Percentiles rank a stretch among this genome's conserved stretches.
Conservation (phyloP, 2,329 filamentous ascomycete species). For the Verticillium isaacii region DNA sequence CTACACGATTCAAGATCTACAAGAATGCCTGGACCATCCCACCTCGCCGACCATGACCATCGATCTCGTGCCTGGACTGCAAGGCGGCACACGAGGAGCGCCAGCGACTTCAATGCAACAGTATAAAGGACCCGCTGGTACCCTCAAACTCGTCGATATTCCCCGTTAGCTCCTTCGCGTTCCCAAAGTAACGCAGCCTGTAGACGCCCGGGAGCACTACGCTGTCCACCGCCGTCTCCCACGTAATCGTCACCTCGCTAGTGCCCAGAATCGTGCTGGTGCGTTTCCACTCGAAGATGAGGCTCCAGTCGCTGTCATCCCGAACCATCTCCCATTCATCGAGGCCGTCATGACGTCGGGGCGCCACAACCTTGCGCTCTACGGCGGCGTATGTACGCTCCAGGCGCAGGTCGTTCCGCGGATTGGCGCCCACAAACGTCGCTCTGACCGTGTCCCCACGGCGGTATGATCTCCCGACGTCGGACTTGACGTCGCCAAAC, state of each 20-base stretch:
- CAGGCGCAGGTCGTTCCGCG: slow-evolving; percentile 76
- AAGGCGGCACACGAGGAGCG: not conserved
- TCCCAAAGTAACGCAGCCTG: slow-evolving; percentile 75
- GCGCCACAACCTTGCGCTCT: slow-evolving; percentile 48
- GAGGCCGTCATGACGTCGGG: slow-evolving; percentile 7
- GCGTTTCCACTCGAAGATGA: slow-evolving; percentile 76
- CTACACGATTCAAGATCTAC: too few species aligned
- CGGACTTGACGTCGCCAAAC: slow-evolving; percentile 63
- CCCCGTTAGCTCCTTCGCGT: slow-evolving; percentile 63
- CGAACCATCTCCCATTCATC: slow-evolving; percentile 59
- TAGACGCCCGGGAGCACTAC: slow-evolving; percentile 59
- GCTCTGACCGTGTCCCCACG: slow-evolving; percentile 57
- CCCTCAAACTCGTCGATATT: slow-evolving; percentile 66
- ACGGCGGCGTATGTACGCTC: slow-evolving; percentile 75
- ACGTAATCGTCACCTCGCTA: slow-evolving; percentile 70
- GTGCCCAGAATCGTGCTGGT: slow-evolving; percentile 65
- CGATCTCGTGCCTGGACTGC: too few species aligned
- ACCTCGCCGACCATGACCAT: too few species aligned
- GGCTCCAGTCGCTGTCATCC: slow-evolving; percentile 77
- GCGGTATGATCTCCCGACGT: slow-evolving; percentile 45
- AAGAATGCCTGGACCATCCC: too few species aligned
- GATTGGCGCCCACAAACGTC: slow-evolving; percentile 80
- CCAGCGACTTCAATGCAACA: slow-evolving; percentile 1
- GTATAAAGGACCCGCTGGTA: slow-evolving; percentile 47
- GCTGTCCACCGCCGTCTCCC: slow-evolving; percentile 66